Conservation (phyloP, 2,329 filamentous ascomycete genomes). For the Aureobasidium sp. region DNA sequence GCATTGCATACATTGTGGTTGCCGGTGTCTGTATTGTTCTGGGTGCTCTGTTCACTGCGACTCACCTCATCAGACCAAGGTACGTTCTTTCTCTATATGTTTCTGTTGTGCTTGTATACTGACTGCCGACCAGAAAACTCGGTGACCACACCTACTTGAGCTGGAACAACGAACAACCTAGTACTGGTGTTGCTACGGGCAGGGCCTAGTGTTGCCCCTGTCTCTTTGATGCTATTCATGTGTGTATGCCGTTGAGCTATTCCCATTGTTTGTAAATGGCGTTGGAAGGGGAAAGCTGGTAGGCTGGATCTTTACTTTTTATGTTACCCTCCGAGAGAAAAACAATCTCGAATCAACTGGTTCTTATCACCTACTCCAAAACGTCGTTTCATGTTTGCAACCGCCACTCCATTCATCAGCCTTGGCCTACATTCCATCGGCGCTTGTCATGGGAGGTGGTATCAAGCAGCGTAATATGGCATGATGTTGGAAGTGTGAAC, state of each 20-base stretch:
- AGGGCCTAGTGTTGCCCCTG: slow-evolving; percentile 20
- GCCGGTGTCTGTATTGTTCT: slow-evolving; percentile 87
- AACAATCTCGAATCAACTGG: neutral
- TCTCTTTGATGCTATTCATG: slow-evolving; percentile 7
- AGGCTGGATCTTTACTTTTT: neutral
- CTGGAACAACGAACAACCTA: slow-evolving; percentile 72
- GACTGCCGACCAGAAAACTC: slow-evolving; percentile 60
- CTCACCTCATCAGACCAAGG: slow-evolving; percentile 86
- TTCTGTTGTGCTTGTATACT: neutral
- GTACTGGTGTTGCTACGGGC: slow-evolving; percentile 45
- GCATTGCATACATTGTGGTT: slow-evolving; percentile 91
- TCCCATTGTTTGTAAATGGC: neutral
- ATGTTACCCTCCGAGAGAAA: neutral
- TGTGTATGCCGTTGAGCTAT: slow-evolving; percentile 3
- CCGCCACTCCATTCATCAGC: no score
- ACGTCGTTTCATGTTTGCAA: no score
- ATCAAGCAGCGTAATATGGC: no score
- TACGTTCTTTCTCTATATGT: slow-evolving; percentile 33
- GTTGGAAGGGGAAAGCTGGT: neutral
- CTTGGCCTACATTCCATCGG: no score
- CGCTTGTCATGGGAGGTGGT: no score
- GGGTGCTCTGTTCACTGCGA: slow-evolving; percentile 78
- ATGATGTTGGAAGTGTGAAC: no score
- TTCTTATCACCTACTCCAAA: no score
- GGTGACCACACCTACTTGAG: slow-evolving; percentile 96